These are phyloP conservation scores for Sungouiella blattae DNA, from an alignment of 805 yeast species.

Conservation along the genomic window DNA sequence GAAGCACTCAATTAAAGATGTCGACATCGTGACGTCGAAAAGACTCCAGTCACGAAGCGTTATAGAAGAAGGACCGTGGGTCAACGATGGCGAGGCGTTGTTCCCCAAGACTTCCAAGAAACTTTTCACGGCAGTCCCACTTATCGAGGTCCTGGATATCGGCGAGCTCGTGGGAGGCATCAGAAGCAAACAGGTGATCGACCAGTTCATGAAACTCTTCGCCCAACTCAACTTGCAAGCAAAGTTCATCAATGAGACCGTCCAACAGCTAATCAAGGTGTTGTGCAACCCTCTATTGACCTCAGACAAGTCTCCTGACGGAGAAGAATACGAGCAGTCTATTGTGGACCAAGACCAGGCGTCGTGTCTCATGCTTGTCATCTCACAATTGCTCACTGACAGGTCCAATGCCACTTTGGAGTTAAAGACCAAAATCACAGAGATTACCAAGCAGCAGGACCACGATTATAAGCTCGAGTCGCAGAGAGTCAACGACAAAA, in stretches of 20 bases:
- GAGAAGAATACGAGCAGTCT: constrained; percentile 75
- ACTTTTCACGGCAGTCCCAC: constrained; percentile 29
- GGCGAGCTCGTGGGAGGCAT: constrained; percentile 17
- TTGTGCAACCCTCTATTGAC: constrained; percentile 48
- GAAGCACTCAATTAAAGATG: constrained; percentile 38
- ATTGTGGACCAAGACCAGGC: constrained; percentile 73
- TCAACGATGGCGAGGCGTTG: constrained; percentile 28
- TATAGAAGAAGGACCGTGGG: constrained; percentile 7
- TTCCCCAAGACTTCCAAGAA: constrained; percentile 34
- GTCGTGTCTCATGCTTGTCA: constrained; percentile 51
- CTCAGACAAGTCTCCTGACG: constrained; percentile 51
- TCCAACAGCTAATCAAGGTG: constrained; percentile 37
- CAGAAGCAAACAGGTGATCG: constrained; percentile 19
- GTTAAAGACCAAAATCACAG: constrained; percentile 4
- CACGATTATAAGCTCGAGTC: constrained; percentile 18
- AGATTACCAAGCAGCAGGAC: constrained; percentile 14
- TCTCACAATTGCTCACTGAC: constrained; percentile 47
- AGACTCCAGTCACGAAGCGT: constrained; percentile 22
- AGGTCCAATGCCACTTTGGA: constrained; percentile 15
- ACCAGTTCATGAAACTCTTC: constrained; percentile 17
- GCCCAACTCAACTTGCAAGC: constrained; percentile 51
- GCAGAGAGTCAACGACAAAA: constrained; percentile 22
- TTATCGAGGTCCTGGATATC: constrained; percentile 17
- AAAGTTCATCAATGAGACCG: constrained; percentile 48
- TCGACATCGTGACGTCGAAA: constrained; percentile 21